Conservation (phyloP, 495 filamentous ascomycete genomes). For the Penicillium longicatenatum region DNA sequence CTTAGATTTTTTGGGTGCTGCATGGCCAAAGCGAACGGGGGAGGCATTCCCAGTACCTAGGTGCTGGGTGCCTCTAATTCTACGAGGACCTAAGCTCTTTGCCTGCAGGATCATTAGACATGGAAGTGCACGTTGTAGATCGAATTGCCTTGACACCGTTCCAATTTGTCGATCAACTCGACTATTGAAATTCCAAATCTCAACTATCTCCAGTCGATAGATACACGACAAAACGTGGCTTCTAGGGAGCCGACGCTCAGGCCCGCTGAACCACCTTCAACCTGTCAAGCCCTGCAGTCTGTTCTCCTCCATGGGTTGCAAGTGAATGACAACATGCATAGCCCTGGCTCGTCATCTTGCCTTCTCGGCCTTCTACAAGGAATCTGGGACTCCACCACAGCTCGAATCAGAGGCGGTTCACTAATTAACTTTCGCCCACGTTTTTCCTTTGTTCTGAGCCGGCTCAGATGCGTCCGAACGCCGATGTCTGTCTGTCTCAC, state of each 20-base stretch:
- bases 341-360: neutral
- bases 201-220: no score
- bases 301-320: neutral
- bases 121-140: neutral
- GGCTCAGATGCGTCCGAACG: neutral
- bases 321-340: slow-evolving; percentile 19
- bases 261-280: slow-evolving; percentile 11
- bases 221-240: neutral
- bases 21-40: neutral
- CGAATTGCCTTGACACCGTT: neutral
- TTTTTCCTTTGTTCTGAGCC: neutral
- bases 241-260: slow-evolving; percentile 12
- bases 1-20: neutral
- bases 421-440: neutral
- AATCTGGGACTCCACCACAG: neutral
- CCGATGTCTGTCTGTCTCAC: slow-evolving; percentile 12
- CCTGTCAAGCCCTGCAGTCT: slow-evolving; percentile 10
- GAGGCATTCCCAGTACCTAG: neutral
- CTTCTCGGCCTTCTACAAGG: neutral
- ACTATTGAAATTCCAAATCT: neutral
- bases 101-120: neutral
- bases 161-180: neutral
- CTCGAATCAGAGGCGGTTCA: neutral
- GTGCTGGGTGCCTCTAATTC: neutral
- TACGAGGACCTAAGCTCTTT: no score